Evolutionary conservation across 1,284 basidiomycete species (phyloP).

Genomic region (Cystobasidiaceae sp.): DNA sequence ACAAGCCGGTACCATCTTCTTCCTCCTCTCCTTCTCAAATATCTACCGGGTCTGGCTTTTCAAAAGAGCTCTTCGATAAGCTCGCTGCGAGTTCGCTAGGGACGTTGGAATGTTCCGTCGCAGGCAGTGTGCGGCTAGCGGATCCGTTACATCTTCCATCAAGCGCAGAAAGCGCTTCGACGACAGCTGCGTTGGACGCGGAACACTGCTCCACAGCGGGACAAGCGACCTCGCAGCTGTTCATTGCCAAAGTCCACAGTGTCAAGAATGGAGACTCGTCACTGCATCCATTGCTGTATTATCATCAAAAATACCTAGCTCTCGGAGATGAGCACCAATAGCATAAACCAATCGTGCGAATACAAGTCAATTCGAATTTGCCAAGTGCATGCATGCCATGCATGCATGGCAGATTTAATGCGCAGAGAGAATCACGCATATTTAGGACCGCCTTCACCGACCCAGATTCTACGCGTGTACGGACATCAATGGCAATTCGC

Average conservation of each 20-base stretch:
- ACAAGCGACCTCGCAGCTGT: conserved; percentile 36
- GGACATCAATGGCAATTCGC: too few species aligned
- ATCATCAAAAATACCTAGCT: conserved; percentile 16
- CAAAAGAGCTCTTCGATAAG: conserved; percentile 28
- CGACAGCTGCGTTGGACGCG: background rate
- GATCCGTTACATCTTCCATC: conserved; percentile 16
- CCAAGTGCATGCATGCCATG: too few species aligned
- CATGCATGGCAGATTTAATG: too few species aligned
- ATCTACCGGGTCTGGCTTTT: conserved; percentile 17
- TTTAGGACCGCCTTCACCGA: too few species aligned
- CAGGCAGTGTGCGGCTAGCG: conserved; percentile 22
- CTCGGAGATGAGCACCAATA: background rate
- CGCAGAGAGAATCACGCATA: too few species aligned
- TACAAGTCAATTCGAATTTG: too few species aligned
- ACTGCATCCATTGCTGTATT: conserved; percentile 21
- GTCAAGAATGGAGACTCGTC: conserved; percentile 13
- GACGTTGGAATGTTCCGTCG: conserved; percentile 32
- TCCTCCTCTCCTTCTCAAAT: conserved; percentile 6
- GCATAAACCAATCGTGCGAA: background rate
- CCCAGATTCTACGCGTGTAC: too few species aligned
- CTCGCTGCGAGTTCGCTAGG: conserved; percentile 30
- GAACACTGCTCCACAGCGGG: background rate
- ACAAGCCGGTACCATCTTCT: conserved; percentile 15
- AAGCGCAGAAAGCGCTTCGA: background rate
- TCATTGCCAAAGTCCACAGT: conserved; percentile 35